Evolutionary conservation across 148 eudicot species (phyloP).

Genomic region (Amaranthus cruentus): DNA sequence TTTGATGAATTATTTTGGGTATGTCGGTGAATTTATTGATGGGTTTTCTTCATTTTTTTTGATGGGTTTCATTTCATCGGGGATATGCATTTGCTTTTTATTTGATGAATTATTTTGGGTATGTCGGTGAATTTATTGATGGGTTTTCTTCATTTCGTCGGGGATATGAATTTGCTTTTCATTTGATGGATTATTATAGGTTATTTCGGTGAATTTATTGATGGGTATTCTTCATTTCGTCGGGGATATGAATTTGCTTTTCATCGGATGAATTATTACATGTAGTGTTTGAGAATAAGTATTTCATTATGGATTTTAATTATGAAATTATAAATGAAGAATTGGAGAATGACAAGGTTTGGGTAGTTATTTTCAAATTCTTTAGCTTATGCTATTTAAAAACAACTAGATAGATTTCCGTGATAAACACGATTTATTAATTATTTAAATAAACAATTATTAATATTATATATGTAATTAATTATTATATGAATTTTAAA

Average conservation of each 20-base stretch:
- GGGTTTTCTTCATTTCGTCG: not conserved
- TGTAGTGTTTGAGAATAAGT: no score
- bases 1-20: slow-evolving; percentile 1
- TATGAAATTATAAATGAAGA: no score
- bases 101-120: slow-evolving; percentile 1
- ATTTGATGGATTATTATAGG: not conserved
- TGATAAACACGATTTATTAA: no score
- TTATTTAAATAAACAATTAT: no score
- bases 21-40: not conserved
- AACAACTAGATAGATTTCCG: no score
- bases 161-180: not conserved
- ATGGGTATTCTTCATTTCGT: slow-evolving; percentile 1
- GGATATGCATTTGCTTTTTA: not conserved
- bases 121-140: not conserved
- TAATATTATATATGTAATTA: no score
- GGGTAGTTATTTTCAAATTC: no score
- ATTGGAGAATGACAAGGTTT: no score
- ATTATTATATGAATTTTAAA: no score
- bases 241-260: not conserved
- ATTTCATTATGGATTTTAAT: no score
- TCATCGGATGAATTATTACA: not conserved
- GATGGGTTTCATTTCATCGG: slow-evolving; percentile 5
- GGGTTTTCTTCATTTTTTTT: slow-evolving; percentile 13
- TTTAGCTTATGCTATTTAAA: no score
- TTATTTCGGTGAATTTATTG: not conserved